Evolutionary conservation across 2,329 filamentous ascomycete genomes (phyloP).

Genomic region (Pyricularia sp.): DNA sequence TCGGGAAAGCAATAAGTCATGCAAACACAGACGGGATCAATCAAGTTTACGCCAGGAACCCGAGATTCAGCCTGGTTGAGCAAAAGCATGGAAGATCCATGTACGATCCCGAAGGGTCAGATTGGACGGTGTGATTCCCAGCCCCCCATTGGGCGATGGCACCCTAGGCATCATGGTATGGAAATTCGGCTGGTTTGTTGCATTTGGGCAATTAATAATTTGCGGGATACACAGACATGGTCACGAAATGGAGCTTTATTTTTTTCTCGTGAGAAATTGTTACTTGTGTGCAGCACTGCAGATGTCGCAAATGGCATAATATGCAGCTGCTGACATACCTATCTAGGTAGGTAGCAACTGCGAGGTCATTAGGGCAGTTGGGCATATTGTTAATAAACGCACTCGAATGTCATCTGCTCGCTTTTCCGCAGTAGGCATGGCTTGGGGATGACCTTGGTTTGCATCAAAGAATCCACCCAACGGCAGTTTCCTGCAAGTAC

Average conservation of each 20-base stretch:
- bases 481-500: background rate
- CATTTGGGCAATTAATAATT: background rate
- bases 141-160: background rate
- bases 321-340: background rate
- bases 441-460: background rate
- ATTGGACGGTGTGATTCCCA: background rate
- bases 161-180: background rate
- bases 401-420: background rate
- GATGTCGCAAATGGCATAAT: background rate
- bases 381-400: background rate
- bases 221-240: background rate
- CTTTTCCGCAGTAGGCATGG: background rate
- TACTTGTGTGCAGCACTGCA: too few species aligned
- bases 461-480: background rate
- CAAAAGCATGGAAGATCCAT: background rate
- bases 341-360: background rate
- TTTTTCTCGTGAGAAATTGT: too few species aligned
- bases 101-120: background rate
- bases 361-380: background rate
- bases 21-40: background rate
- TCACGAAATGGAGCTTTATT: background rate
- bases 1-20: background rate
- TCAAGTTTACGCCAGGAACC: background rate
- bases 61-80: background rate
- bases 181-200: background rate